Base-by-base conservation (phyloP, 1,139 yeast genomes). In the Pichia sp. region DNA sequence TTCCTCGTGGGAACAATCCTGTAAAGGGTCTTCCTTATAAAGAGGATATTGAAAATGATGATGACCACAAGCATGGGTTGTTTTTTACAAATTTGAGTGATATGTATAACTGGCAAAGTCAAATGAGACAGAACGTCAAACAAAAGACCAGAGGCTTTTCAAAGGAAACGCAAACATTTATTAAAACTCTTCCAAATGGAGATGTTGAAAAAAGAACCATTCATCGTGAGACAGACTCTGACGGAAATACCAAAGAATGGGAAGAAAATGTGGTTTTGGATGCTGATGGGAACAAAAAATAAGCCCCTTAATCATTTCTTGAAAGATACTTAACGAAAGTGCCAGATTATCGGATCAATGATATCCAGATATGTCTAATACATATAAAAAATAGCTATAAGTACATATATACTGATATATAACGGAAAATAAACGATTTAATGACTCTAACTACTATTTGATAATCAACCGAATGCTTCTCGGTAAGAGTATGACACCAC, bases 71-170 rank as follows among this genome's bases (percentile, higher is more conserved):
- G 38, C 55, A 60, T 34, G 77, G 77, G 1, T 40, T 68, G 33
- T 77, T 71, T 60, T 87, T 86, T 67, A 68, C 69, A 33, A 83
- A 76, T 46, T 81, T 75, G 60, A 78, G 79, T 32, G 85, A 78
- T 38, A 76, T 73, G 53, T 66, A 87, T 62, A 74, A 74, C 45
- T 86, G 94, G 92, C 77, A 75, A 55, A 63, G 70, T n/a, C 62
- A 65, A 33, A 77, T 81, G 78, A 69, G 67, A 45, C 68, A 71
- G 50, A 41, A 48, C 28, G 46, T 51, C 42, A 52, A 54, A 49
- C 49, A 52, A 53, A 34, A 23, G 8, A 2, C 58, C 9, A 67
- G 67, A 29, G 66, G 68, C 52, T 31, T 8, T 31, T 31, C 33
- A 8, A 31, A 47, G 16, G 48, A 47, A 32, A 41, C 44, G 29